Conservation (phyloP, 2,329 filamentous ascomycete species). For the Eutypa lata region DNA sequence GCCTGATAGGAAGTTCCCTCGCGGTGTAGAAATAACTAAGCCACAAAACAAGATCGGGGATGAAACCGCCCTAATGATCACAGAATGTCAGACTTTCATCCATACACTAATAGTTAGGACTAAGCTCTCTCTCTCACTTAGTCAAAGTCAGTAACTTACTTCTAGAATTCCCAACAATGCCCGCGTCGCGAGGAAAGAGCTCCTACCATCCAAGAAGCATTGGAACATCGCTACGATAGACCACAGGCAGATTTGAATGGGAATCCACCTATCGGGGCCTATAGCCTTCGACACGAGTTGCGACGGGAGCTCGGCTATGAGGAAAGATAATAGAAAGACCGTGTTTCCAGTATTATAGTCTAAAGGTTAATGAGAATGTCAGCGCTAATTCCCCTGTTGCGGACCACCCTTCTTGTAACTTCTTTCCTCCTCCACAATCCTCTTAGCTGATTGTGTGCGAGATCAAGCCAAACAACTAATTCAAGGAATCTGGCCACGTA, state of each 20-base stretch:
- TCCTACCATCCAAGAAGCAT: slow-evolving; percentile 14
- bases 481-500: too few relatives aligned
- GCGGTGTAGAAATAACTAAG: slow-evolving; percentile 33
- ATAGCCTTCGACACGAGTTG: slow-evolving; percentile 54
- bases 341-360: slow-evolving; percentile 52
- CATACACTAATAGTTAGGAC: slow-evolving; percentile 3
- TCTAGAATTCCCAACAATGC: slow-evolving; percentile 25
- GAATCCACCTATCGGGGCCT: slow-evolving; percentile 20
- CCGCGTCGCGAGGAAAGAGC: slow-evolving; percentile 20
- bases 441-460: too few relatives aligned
- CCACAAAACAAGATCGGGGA: slow-evolving; percentile 31
- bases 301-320: slow-evolving; percentile 55
- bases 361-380: slow-evolving; percentile 7
- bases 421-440: too few relatives aligned
- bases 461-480: too few relatives aligned
- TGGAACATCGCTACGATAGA: slow-evolving; percentile 15
- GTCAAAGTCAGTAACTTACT: slow-evolving; percentile 8
- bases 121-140: background rate
- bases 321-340: slow-evolving; percentile 49
- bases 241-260: slow-evolving; percentile 17
- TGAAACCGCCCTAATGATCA: slow-evolving; percentile 27
- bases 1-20: slow-evolving; percentile 34
- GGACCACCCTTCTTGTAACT: too few relatives aligned
- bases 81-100: too few relatives aligned
- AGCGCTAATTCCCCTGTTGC: too few relatives aligned